Percentiles rank a stretch among this genome's conserved stretches.
These are phyloP conservation scores for Boletus vinaceobasis DNA, from an alignment of 768 basidiomycete species.

Conservation along the genomic window DNA sequence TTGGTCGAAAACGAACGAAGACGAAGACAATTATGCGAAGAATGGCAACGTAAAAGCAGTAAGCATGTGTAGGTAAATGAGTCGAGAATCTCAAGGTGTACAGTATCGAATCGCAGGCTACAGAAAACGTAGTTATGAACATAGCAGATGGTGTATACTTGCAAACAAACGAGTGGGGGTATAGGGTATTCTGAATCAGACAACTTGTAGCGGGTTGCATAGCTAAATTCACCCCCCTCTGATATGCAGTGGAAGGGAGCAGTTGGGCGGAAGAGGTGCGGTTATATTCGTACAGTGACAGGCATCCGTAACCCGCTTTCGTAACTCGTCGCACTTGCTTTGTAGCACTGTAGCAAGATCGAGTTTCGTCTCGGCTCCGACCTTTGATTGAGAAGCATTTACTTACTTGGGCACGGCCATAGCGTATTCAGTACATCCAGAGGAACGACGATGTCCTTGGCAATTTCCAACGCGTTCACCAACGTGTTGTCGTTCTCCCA, in stretches of 20 bases:
- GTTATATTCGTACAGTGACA: conserved; percentile 42
- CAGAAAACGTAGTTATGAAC: conserved; percentile 26
- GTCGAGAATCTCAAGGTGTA: conserved; percentile 13
- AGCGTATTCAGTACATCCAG: conserved; percentile 66
- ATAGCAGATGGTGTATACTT: conserved; percentile 29
- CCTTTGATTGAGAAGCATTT: conserved; percentile 1
- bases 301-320: conserved; percentile 47
- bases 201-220: background rate
- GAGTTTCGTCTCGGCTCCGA: conserved; percentile 10
- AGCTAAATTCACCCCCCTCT: conserved; percentile 22
- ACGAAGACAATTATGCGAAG: conserved; percentile 11
- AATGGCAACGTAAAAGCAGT: conserved; percentile 4
- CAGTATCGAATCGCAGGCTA: conserved; percentile 29
- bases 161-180: conserved; percentile 26
- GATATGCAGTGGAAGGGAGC: conserved; percentile 35
- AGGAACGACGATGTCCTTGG: conserved; percentile 58
- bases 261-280: conserved; percentile 39
- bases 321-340: conserved; percentile 46
- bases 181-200: conserved; percentile 13
- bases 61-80: conserved; percentile 7
- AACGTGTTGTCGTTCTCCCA: conserved; percentile 63
- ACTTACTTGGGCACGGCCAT: conserved; percentile 59
- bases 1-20: conserved; percentile 6
- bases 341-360: conserved; percentile 39
- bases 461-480: conserved; percentile 59